Conservation (phyloP, 2,329 filamentous ascomycete genomes). For the Calonectria honghensis region DNA sequence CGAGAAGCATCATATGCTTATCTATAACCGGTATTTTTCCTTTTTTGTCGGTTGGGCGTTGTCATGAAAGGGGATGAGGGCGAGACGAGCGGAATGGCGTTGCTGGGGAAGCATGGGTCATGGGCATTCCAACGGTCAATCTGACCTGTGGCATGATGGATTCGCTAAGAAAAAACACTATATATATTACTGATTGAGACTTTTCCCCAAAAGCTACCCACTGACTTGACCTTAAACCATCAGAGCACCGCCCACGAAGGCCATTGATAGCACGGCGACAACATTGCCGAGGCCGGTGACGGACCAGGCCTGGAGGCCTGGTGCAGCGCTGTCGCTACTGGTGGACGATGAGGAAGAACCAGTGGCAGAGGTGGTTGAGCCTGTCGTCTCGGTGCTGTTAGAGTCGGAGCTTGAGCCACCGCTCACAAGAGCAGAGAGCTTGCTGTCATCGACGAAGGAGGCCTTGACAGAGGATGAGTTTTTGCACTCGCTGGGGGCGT, state of each 20-base stretch:
- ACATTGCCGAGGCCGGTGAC: conserved; percentile 48
- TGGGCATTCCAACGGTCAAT: conserved; percentile 4
- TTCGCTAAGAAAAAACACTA: conserved; percentile 22
- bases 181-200: conserved; percentile 21
- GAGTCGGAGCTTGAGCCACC: conserved; percentile 36
- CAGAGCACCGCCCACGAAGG: conserved; percentile 55
- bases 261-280: conserved; percentile 55
- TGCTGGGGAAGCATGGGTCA: background rate
- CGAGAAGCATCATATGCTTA: background rate
- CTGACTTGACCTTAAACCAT: conserved; percentile 51
- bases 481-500: conserved; percentile 58
- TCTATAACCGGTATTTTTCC: background rate
- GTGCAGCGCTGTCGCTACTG: conserved; percentile 50
- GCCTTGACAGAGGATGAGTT: conserved; percentile 60
- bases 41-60: background rate
- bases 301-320: conserved; percentile 52
- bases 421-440: conserved; percentile 60
- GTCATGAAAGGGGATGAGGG: conserved; percentile 4
- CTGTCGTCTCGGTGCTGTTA: conserved; percentile 31
- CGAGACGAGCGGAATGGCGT: conserved; percentile 14
- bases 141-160: conserved; percentile 12
- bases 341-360: conserved; percentile 48
- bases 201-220: conserved; percentile 4
- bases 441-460: conserved; percentile 58
- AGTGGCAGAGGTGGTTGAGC: conserved; percentile 45